Percentiles rank a stretch among this genome's conserved stretches.
Evolutionary conservation across 1,139 yeast genomes (phyloP).

Genomic region (Diutina catenulata): DNA sequence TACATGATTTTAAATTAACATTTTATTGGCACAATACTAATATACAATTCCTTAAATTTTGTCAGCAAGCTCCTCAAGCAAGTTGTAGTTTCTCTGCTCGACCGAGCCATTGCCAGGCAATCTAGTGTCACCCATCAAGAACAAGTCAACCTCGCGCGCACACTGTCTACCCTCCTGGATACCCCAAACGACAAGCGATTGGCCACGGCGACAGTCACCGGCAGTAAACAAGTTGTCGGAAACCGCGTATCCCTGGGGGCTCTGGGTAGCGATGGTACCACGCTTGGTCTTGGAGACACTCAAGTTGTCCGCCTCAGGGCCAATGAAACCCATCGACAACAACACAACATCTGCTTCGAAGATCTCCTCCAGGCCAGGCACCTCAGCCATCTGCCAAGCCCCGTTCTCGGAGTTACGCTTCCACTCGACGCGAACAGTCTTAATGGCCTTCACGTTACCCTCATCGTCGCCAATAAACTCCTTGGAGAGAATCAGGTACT

Average conservation of each 20-base stretch:
- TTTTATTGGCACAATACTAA: background rate
- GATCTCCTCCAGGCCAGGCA: constrained; percentile 87
- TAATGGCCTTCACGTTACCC: constrained; percentile 88
- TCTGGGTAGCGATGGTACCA: constrained; percentile 71
- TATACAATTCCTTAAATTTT: constrained; percentile 23
- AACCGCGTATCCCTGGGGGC: constrained; percentile 63
- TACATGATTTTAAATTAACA: no score
- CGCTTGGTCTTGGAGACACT: constrained; percentile 66
- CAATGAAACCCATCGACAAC: constrained; percentile 94
- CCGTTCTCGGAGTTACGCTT: constrained; percentile 78
- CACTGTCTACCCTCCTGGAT: constrained; percentile 98
- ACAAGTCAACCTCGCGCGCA: constrained; percentile 85
- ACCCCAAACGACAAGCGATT: constrained; percentile 97
- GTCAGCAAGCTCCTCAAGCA: constrained; percentile 64
- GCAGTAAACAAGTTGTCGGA: constrained; percentile 76
- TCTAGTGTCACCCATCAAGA: constrained; percentile 65
- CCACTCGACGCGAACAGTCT: constrained; percentile 97
- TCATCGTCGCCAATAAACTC: constrained; percentile 92
- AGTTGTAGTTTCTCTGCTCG: constrained; percentile 66
- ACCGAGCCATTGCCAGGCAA: constrained; percentile 93
- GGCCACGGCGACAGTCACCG: constrained; percentile 99
- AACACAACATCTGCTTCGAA: constrained; percentile 93
- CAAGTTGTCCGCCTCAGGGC: constrained; percentile 82
- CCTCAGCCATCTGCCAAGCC: constrained; percentile 98
- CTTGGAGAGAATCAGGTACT: constrained; percentile 87